Evolutionary conservation across 805 yeast genomes (phyloP), one percentile per base, ranked within the genome.

Genomic region (Torulaspora quercuum): DNA sequence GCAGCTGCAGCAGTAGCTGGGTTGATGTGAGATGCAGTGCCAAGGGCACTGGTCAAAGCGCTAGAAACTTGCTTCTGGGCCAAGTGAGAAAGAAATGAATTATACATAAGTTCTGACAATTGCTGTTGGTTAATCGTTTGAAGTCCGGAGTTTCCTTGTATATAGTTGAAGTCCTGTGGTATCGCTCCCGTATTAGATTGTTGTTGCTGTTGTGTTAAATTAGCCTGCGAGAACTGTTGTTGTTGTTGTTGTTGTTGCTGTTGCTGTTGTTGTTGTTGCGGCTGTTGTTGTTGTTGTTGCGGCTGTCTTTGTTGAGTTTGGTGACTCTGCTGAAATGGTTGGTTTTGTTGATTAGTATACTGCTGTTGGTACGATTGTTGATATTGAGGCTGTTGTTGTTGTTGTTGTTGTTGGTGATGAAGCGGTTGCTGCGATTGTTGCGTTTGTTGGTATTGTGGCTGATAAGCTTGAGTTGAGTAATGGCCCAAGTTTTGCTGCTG

Each of bases 91-190:
- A 60, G 44, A 29, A 59, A 57, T 3, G 61, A 57, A 40, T 55
- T 59, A 39, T 57, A 57, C 61, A 60, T 61, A 21, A 54, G 47
- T 41, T 58, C 63, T 12, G 62, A 55, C 29, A 56, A 44, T 37
- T 53, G 61, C 38, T 53, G 55, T 41, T 48, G 53, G 26, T 46
- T 52, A 16, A 42, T 34, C n/a, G 45, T 42, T 41, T 44, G 52
- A 11, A 29, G 37, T 25, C 42, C 41, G 11, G 36, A 43, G 22
- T 31, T 43, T 25, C 44, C 36, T 24, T 45, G 51, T 18, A 38
- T 32, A 23, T 47, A 48, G 18, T 32, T 41, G 18, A 47, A 47
- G 13, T 54, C 57, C 17, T 49, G 59, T 15, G 54, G 45, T 13
- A 34, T 31, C 22, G 35, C 18, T 14, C 33, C 37, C 15, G 42